phyloP scores from a whole-genome alignment of 1,139 yeast genomes.

The Yamadazyma atlantica region DNA sequence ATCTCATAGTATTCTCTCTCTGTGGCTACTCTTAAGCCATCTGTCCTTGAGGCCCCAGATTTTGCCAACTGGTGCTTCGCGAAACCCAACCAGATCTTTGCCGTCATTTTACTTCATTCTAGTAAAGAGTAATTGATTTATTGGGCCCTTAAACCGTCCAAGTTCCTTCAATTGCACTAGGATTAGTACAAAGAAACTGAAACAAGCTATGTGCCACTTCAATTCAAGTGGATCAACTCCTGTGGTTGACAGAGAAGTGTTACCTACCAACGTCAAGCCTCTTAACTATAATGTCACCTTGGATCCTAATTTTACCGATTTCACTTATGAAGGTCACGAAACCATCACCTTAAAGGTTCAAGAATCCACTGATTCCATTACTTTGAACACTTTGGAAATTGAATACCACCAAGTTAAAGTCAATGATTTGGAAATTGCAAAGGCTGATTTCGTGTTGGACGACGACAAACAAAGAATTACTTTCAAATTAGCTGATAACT shows the following conservation, averaged over 20 bases:
- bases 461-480: slow-evolving; percentile 64
- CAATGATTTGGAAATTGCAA: slow-evolving; percentile 31
- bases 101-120: too few relatives aligned
- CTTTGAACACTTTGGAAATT: slow-evolving; percentile 65
- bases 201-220: neutral
- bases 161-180: too few relatives aligned
- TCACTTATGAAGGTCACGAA: slow-evolving; percentile 68
- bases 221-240: neutral
- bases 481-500: slow-evolving; percentile 53
- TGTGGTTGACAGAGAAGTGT: slow-evolving; percentile 55
- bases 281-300: slow-evolving; percentile 66
- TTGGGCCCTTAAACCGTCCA: neutral
- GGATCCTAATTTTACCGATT: slow-evolving; percentile 71
- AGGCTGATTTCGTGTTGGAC: slow-evolving; percentile 33
- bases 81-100: too few relatives aligned
- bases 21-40: too few relatives aligned
- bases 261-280: slow-evolving; percentile 74
- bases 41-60: too few relatives aligned
- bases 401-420: slow-evolving; percentile 55
- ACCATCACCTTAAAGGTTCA: slow-evolving; percentile 64
- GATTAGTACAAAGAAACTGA: neutral
- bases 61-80: too few relatives aligned
- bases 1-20: too few relatives aligned
- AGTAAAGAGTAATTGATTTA: neutral
- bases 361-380: slow-evolving; percentile 50